Conservation (phyloP, 352 stramenopile genomes). For the Pythium scleroteichum region DNA sequence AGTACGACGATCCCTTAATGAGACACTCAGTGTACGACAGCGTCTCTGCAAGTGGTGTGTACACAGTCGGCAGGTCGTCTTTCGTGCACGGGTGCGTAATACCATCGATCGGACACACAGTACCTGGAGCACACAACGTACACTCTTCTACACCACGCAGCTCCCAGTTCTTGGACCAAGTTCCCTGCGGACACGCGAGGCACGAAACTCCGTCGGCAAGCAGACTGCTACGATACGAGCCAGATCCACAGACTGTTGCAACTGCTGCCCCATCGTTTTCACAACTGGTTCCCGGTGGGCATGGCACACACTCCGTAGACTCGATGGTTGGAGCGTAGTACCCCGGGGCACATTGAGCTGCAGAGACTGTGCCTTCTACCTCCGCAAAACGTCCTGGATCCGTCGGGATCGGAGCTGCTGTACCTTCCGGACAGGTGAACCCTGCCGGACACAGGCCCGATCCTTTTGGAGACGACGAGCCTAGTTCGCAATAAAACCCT, state of each 20-base stretch:
- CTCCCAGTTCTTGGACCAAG: slow-evolving; percentile 98
- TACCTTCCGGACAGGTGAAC: slow-evolving; percentile 94
- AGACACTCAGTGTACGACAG: slow-evolving; percentile 91
- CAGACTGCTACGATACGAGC: slow-evolving; percentile 90
- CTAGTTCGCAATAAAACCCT: slow-evolving; percentile 96
- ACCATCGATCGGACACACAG: slow-evolving; percentile 93
- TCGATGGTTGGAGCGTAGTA: slow-evolving; percentile 97
- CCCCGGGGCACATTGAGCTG: slow-evolving; percentile 92
- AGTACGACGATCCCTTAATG: slow-evolving; percentile 79
- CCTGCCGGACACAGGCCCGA: slow-evolving; percentile 92
- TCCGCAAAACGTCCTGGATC: slow-evolving; percentile 90
- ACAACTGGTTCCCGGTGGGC: slow-evolving; percentile 91
- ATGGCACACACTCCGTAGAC: slow-evolving; percentile 91
- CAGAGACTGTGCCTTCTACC: slow-evolving; percentile 89
- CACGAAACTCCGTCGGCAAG: slow-evolving; percentile 90
- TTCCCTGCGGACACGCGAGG: slow-evolving; percentile 91
- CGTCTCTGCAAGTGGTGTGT: slow-evolving; percentile 77
- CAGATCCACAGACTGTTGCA: slow-evolving; percentile 91
- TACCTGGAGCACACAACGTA: slow-evolving; percentile 89
- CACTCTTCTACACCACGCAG: slow-evolving; percentile 94
- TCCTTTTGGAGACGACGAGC: slow-evolving; percentile 90
- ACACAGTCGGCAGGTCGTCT: slow-evolving; percentile 93
- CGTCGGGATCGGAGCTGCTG: slow-evolving; percentile 92
- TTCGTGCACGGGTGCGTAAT: slow-evolving; percentile 94
- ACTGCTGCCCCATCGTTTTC: slow-evolving; percentile 88